Evolutionary conservation across 257 asterid genomes (phyloP).

Genomic region (Ehretia macrophylla): DNA sequence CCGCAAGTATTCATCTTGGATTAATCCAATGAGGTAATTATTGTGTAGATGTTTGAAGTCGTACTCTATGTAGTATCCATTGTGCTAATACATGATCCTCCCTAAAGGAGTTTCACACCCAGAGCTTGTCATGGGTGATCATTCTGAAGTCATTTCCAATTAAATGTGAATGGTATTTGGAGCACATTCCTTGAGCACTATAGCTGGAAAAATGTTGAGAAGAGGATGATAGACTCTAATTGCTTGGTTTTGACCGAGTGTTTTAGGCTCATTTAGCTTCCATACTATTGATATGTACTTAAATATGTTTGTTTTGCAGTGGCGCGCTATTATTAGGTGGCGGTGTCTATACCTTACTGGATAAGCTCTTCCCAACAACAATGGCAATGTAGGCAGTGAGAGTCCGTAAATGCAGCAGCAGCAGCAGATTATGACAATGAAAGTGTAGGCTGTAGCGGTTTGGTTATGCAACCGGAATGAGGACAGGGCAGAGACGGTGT

Average conservation of each 20-base stretch:
- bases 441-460: no score
- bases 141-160: no score
- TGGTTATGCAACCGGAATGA: no score
- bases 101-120: no score
- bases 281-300: background rate
- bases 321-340: constrained; percentile 94
- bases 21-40: constrained; percentile 73
- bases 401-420: background rate
- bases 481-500: no score
- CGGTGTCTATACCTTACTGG: constrained; percentile 74
- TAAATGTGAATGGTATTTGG: background rate
- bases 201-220: no score
- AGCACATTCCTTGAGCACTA: no score
- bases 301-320: constrained; percentile 30
- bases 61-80: no score
- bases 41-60: background rate
- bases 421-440: background rate
- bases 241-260: background rate
- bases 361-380: constrained; percentile 60
- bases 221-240: no score
- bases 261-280: background rate
- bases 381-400: constrained; percentile 62
- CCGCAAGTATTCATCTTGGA: constrained; percentile 97
- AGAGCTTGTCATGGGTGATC: no score
- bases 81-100: no score